Conservation (phyloP, 768 basidiomycete genomes). For the Trametes coccinea region DNA sequence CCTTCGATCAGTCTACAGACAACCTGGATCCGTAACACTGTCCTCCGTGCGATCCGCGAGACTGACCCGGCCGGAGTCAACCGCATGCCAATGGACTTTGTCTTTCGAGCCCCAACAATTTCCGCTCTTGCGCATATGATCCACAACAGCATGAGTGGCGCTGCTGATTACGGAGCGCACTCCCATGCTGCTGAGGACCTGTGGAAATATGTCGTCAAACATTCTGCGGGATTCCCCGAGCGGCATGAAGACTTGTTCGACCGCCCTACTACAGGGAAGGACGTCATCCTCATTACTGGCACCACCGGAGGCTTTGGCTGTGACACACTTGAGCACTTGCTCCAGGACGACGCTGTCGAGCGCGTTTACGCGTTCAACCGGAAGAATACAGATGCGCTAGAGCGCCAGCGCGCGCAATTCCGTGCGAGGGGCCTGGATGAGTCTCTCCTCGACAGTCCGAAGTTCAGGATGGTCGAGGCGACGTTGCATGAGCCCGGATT, state of each 20-base stretch:
- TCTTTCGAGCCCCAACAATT: constrained; percentile 44
- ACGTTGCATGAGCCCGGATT: constrained; percentile 27
- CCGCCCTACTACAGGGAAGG: not conserved
- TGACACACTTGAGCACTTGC: constrained; percentile 28
- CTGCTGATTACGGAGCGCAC: constrained; percentile 23
- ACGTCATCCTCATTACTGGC: constrained; percentile 35
- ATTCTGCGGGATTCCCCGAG: constrained; percentile 27
- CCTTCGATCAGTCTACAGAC: constrained; percentile 29
- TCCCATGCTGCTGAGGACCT: constrained; percentile 23
- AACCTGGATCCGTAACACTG: constrained; percentile 35
- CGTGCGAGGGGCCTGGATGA: constrained; percentile 35
- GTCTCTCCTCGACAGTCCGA: constrained; percentile 30
- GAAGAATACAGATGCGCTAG: constrained; percentile 20
- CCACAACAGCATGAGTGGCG: not conserved
- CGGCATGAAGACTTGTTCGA: constrained; percentile 20
- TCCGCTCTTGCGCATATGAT: constrained; percentile 24
- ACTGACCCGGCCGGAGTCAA: constrained; percentile 32
- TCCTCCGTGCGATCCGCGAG: constrained; percentile 31
- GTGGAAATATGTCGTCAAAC: constrained; percentile 40
- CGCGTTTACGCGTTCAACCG: constrained; percentile 30
- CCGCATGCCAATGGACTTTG: constrained; percentile 32
- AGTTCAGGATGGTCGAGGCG: constrained; percentile 37
- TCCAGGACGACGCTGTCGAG: constrained; percentile 15
- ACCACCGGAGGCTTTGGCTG: constrained; percentile 35
- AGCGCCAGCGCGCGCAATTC: constrained; percentile 33